phyloP scores from a whole-genome alignment of 768 basidiomycete species.

The Ramaria sp. region DNA sequence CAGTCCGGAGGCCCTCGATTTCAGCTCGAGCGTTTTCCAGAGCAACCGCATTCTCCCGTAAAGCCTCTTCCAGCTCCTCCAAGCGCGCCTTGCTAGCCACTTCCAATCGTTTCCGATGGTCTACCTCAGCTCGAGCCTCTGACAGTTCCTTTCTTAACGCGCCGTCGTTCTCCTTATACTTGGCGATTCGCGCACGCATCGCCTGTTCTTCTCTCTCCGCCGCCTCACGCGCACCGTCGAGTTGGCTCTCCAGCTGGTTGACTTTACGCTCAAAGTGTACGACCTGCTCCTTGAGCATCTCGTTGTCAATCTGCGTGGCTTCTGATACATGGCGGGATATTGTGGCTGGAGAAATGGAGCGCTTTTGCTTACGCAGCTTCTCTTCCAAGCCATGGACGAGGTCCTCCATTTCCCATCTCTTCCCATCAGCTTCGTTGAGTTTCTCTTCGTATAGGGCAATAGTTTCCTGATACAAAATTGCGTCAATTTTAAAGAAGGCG shows the following conservation, averaged over 20 bases:
- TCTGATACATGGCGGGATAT: conserved; percentile 37
- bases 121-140: conserved; percentile 53
- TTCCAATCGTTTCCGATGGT: conserved; percentile 53
- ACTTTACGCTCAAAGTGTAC: conserved; percentile 76
- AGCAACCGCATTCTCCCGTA: conserved; percentile 77
- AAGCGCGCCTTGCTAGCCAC: conserved; percentile 48
- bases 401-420: conserved; percentile 71
- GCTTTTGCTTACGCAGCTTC: conserved; percentile 24
- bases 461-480: conserved; percentile 51
- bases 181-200: conserved; percentile 50
- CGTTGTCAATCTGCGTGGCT: conserved; percentile 90
- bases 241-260: conserved; percentile 63
- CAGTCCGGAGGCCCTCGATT: conserved; percentile 67
- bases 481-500: neutral
- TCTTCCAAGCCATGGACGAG: conserved; percentile 49
- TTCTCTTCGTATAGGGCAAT: conserved; percentile 92
- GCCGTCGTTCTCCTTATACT: conserved; percentile 66
- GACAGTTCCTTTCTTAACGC: conserved; percentile 58
- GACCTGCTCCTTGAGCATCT: conserved; percentile 83
- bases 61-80: conserved; percentile 82
- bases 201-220: conserved; percentile 65
- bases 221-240: conserved; percentile 63
- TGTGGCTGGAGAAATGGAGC: conserved; percentile 25
- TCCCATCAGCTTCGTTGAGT: conserved; percentile 54
- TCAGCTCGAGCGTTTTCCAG: conserved; percentile 87